Evolutionary conservation across 305 asterid genomes (phyloP).

Genomic region (Rubia peregrina): DNA sequence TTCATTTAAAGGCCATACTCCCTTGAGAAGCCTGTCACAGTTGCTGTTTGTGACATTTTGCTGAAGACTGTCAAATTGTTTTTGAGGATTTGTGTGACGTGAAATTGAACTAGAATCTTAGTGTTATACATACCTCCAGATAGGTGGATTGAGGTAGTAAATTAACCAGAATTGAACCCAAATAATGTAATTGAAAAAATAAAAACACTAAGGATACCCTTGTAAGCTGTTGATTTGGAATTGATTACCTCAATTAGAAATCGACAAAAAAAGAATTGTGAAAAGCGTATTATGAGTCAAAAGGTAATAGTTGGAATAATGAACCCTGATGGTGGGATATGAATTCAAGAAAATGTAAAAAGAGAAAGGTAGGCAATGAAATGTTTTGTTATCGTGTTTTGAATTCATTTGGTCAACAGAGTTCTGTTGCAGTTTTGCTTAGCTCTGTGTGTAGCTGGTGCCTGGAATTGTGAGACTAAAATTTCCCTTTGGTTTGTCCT

Average conservation of each 20-base stretch:
- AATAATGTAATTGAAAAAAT: background rate
- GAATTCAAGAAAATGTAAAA: no score
- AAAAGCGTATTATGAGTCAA: background rate
- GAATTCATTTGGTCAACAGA: background rate
- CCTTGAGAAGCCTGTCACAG: background rate
- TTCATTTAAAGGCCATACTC: background rate
- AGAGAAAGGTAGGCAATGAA: background rate
- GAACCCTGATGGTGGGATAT: background rate
- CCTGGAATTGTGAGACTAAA: background rate
- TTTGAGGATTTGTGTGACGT: background rate
- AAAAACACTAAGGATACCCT: background rate
- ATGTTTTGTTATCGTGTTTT: background rate
- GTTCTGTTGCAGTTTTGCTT: background rate
- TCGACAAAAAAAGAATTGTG: background rate
- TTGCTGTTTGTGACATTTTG: background rate
- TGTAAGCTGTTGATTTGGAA: background rate
- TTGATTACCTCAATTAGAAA: background rate
- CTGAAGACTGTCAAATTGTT: background rate
- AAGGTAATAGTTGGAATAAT: background rate
- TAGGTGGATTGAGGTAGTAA: background rate
- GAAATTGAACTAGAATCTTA: constrained; percentile 1
- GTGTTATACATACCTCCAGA: background rate
- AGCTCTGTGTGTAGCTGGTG: background rate
- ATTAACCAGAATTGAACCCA: background rate
- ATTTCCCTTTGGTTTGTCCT: background rate